phyloP scores from a whole-genome alignment of 345 rosid genomes.

The Tarenaya hassleriana region DNA sequence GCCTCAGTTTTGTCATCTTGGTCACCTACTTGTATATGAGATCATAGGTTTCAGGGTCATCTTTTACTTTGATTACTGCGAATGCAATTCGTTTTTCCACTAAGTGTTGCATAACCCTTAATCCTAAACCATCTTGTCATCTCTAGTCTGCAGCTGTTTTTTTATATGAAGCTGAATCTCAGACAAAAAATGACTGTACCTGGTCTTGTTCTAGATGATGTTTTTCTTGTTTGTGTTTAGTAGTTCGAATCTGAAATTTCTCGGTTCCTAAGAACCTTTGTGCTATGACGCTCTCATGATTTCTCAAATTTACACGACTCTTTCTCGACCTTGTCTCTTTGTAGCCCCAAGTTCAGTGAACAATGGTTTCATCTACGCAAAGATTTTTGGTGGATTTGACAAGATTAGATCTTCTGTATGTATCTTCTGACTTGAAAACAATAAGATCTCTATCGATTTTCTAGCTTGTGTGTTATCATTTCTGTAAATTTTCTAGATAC shows the following conservation, averaged over 20 bases:
- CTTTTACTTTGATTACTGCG: too few relatives aligned
- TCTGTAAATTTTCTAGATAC: background rate
- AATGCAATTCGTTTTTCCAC: background rate
- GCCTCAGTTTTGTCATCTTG: background rate
- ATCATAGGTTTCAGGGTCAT: too few relatives aligned
- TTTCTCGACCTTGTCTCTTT: conserved; percentile 15
- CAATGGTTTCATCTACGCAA: conserved; percentile 80
- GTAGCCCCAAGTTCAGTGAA: conserved; percentile 55
- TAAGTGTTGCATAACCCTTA: background rate
- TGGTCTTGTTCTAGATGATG: background rate
- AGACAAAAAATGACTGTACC: background rate
- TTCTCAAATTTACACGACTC: background rate
- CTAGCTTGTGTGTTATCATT: too few relatives aligned
- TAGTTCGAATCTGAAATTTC: conserved; percentile 14
- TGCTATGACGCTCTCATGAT: conserved; percentile 2
- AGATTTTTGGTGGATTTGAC: conserved; percentile 90
- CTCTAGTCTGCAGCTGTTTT: conserved; percentile 1
- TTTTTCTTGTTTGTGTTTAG: background rate
- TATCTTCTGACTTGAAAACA: conserved; percentile 20
- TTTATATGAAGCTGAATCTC: background rate
- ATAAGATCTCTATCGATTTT: conserved; percentile 9
- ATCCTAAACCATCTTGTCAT: background rate
- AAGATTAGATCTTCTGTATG: conserved; percentile 84
- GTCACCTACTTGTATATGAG: too few relatives aligned
- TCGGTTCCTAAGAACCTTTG: background rate